Evolutionary conservation across 352 stramenopile genomes (phyloP), one percentile per base, ranked within the genome.

Genomic region (Globisporangium sylvaticum): DNA sequence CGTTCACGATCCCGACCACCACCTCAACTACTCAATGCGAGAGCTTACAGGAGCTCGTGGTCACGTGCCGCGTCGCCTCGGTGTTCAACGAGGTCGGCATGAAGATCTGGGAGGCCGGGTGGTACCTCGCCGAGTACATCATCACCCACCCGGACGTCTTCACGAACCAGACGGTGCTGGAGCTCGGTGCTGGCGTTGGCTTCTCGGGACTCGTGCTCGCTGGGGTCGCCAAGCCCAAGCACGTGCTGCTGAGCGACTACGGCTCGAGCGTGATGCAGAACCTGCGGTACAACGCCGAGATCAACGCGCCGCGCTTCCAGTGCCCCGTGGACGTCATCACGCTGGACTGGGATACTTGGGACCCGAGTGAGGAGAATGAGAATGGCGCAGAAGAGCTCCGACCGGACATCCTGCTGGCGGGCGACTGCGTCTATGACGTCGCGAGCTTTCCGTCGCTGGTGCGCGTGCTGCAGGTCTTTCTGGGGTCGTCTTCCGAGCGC

Each of bases 61-160:
- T 94, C 50, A 92, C 84, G 27, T 92, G 84, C 66, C 81, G 87
- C 46, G 87, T 95, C 37, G 85, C 87, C 4, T 89, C 83, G 0
- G 77, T 91, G 53, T 86, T 91, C 54, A 95, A 95, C 58, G 87
- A 95, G 6, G 87, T 95, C 15, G 87, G 87, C 4, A 76, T 95
- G 24, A 93, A 90, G 67, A 78, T 95, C 42, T 95, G 87, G 87
- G 81, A 95, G 68, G 87, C 87, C 6, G 83, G 80, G 0, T 93
- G 78, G 77, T 80, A 91, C 15, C 78, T 95, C 20, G 82, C 87
- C 20, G 87, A 95, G 69, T 95, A 87, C 53, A 66, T 84, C 7
- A 70, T 92, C 64, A 74, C 83, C 0, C 73, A 92, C 56, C 34
- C 73, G 1, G 69, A 79, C 12, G 67, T 84, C 14, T 93, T 95